Percentiles rank a stretch among this genome's conserved stretches.
Evolutionary conservation across 2,329 filamentous ascomycete genomes (phyloP).

Genomic region (Dactylonectria estremocensis): DNA sequence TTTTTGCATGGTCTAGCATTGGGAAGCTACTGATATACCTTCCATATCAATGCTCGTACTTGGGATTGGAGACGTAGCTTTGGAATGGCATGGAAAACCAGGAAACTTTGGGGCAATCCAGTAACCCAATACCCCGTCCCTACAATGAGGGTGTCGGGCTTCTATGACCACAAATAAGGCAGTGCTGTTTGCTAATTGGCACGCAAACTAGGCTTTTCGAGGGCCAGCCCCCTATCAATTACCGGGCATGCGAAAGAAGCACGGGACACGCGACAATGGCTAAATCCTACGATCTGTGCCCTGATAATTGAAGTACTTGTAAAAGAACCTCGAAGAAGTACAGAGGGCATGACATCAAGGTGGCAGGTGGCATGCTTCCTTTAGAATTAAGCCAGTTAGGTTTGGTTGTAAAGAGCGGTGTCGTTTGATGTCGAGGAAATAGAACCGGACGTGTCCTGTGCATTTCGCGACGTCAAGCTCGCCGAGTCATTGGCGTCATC

Average conservation of each 20-base stretch:
- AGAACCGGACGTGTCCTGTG: constrained; percentile 5
- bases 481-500: constrained; percentile 8
- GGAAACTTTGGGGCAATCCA: background rate
- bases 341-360: background rate
- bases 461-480: constrained; percentile 9
- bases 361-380: constrained; percentile 4
- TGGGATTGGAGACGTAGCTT: too few species aligned
- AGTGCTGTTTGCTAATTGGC: constrained; percentile 22
- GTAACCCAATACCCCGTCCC: background rate
- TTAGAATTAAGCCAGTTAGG: background rate
- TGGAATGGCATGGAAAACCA: background rate
- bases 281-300: too few species aligned
- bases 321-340: constrained; percentile 4
- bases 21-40: background rate
- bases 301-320: background rate
- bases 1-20: background rate
- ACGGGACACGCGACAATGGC: background rate
- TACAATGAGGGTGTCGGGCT: background rate
- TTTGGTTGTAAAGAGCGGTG: background rate
- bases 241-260: constrained; percentile 13
- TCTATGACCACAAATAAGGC: constrained; percentile 8
- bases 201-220: constrained; percentile 3
- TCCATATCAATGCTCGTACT: background rate
- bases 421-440: background rate
- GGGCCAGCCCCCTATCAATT: constrained; percentile 5